These are phyloP conservation scores for Solanum chiquidenum DNA, from an alignment of 257 asterid genomes.

Conservation along the genomic window DNA sequence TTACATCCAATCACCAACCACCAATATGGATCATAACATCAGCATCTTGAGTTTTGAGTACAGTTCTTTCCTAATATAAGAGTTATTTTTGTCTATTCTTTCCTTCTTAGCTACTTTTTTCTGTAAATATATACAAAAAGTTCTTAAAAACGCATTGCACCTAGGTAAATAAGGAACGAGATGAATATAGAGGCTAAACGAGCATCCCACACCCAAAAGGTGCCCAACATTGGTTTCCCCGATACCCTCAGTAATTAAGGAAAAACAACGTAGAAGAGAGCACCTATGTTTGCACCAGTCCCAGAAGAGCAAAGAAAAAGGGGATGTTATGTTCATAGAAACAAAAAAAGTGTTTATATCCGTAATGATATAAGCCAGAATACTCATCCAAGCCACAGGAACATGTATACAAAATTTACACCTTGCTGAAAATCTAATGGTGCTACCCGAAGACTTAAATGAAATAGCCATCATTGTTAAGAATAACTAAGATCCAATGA, in stretches of 20 bases:
- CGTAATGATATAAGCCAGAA: not conserved
- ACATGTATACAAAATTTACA: not conserved
- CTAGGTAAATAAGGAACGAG: not conserved
- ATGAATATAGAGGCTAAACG: not conserved
- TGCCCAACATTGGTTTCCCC: not conserved
- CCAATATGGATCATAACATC: not conserved
- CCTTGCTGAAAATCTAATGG: not conserved
- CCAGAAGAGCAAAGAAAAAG: not conserved
- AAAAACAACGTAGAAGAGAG: not conserved
- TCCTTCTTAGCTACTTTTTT: not conserved
- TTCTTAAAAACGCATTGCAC: not conserved
- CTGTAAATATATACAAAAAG: not conserved
- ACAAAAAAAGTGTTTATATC: not conserved
- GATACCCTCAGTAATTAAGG: not conserved
- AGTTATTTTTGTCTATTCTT: not conserved
- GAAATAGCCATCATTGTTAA: not conserved
- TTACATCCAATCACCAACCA: slow-evolving; percentile 2
- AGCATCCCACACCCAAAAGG: not conserved
- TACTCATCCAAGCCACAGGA: not conserved
- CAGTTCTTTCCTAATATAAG: not conserved
- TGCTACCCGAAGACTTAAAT: not conserved
- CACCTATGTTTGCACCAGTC: not conserved
- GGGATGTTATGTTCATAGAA: not conserved
- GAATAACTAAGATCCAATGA: not conserved
- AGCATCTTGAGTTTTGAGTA: not conserved